A percentile compares a stretch with the other conserved stretches of the same genome.
These are phyloP conservation scores for Purpureocillium takamizusanense DNA, from an alignment of 2,329 filamentous ascomycete genomes.

Conservation along the genomic window DNA sequence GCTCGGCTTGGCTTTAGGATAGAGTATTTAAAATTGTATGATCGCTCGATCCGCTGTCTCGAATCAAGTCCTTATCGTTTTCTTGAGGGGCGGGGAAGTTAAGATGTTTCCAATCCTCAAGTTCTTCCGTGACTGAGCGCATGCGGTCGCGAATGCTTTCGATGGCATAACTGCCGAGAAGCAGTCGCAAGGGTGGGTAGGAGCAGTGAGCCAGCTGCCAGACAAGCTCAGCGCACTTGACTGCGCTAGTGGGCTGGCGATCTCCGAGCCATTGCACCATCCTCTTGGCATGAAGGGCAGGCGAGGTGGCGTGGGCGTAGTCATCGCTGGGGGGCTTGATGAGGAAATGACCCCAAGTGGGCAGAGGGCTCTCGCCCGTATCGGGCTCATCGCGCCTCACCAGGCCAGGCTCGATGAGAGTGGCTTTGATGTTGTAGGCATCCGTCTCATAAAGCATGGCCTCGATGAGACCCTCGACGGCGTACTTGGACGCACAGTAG, in stretches of 20 bases:
- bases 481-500: slow-evolving; percentile 96
- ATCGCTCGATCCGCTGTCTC: too few species aligned
- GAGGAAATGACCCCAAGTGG: slow-evolving; percentile 84
- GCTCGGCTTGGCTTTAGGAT: too few species aligned
- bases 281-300: slow-evolving; percentile 77
- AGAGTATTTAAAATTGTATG: too few species aligned
- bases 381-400: slow-evolving; percentile 78
- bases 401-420: slow-evolving; percentile 83
- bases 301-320: slow-evolving; percentile 69
- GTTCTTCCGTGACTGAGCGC: slow-evolving; percentile 85
- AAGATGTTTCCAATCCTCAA: slow-evolving; percentile 86
- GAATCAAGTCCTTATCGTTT: too few species aligned
- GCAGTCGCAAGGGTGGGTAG: slow-evolving; percentile 78
- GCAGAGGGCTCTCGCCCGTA: slow-evolving; percentile 46
- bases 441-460: slow-evolving; percentile 96
- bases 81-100: slow-evolving; percentile 44
- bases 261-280: slow-evolving; percentile 95
- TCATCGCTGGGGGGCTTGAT: slow-evolving; percentile 78
- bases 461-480: slow-evolving; percentile 90
- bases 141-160: slow-evolving; percentile 89
- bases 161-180: slow-evolving; percentile 90
- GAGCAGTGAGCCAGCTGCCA: slow-evolving; percentile 93
- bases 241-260: slow-evolving; percentile 82
- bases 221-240: slow-evolving; percentile 86
- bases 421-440: slow-evolving; percentile 83